Conservation (phyloP, 495 filamentous ascomycete species). For the Aspergillus egyptiacus region DNA sequence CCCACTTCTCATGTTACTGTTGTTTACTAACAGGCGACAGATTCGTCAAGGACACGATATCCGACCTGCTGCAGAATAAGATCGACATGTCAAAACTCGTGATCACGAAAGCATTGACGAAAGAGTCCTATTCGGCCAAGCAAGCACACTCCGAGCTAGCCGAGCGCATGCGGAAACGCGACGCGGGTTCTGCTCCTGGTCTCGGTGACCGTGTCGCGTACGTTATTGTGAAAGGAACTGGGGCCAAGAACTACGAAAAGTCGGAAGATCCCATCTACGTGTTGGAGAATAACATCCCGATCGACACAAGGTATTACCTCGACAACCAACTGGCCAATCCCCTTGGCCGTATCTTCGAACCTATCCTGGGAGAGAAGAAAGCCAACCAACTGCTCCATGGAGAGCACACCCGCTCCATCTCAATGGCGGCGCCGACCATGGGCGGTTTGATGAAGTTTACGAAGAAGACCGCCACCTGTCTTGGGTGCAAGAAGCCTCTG, state of each 20-base stretch:
- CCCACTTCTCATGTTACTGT: neutral
- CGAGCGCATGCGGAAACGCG: slow-evolving; percentile 90
- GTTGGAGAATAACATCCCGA: slow-evolving; percentile 93
- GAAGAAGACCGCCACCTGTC: slow-evolving; percentile 94
- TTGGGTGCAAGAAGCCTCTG: slow-evolving; percentile 97
- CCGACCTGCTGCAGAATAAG: slow-evolving; percentile 93
- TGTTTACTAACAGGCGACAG: slow-evolving; percentile 39
- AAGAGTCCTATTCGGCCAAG: slow-evolving; percentile 74
- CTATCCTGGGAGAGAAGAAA: slow-evolving; percentile 89
- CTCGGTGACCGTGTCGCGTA: slow-evolving; percentile 97
- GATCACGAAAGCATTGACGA: slow-evolving; percentile 94
- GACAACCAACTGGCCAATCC: slow-evolving; percentile 98
- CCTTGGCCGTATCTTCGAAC: slow-evolving; percentile 91
- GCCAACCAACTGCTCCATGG: slow-evolving; percentile 75
- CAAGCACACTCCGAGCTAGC: slow-evolving; percentile 95
- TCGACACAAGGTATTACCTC: slow-evolving; percentile 98
- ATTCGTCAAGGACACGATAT: slow-evolving; percentile 93
- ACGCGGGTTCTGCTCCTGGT: slow-evolving; percentile 88
- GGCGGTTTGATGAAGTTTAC: slow-evolving; percentile 98
- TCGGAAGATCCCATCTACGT: slow-evolving; percentile 97
- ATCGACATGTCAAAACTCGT: slow-evolving; percentile 98
- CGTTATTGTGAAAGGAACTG: slow-evolving; percentile 90
- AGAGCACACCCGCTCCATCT: slow-evolving; percentile 87
- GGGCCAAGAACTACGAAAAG: slow-evolving; percentile 89
- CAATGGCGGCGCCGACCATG: slow-evolving; percentile 79